Evolutionary conservation across 768 basidiomycete species (phyloP), one percentile per base, ranked within the genome.

Genomic region (Lactifluus piperatus): DNA sequence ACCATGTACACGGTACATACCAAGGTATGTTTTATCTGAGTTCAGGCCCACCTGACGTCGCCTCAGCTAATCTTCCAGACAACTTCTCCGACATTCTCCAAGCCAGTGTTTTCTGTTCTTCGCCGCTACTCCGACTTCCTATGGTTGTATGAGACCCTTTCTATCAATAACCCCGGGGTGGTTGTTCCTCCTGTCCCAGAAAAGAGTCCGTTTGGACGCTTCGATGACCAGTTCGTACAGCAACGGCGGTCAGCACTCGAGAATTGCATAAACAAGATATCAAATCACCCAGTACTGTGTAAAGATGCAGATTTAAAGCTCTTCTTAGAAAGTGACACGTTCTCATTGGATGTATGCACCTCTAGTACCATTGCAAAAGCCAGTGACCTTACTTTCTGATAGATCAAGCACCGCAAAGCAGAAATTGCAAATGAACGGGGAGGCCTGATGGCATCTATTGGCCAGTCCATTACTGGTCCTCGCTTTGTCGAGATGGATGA

Each of bases 1-100:
- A 97, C 90, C 11, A 93, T 98, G 75, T 99, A 98, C 70, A 99
- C 97, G 2, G 92, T 99, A 1, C 87, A 91, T 60, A 97, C 94
- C 14, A 77, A 82, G 64, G 91, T 91, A 69, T 53, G 82, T 68
- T 8, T 5, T 8, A 37, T 9, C 30, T 47, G 22, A 60, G 39
- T 11, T 55, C 41, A 27, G 16, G 47, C 45, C 11, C 27, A 13
- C 39, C 10, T 34, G 41, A 27, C 22, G 36, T 54, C 32, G 45
- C 6, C 16, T 51, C 24, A 50, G 10, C 8, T 27, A 34, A 26
- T 43, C 43, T 29, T 41, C 39, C 64, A 91, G 87, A 97, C 94
- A 0, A 91, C 86, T 7, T 94, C 92, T 4, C 85, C 90, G 0
- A 73, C 86, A 26, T 98, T 81, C 73, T 81, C 84, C 64, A 91